Base-by-base conservation (phyloP, 2,329 filamentous ascomycete species). In the Ophiostoma sp. region DNA sequence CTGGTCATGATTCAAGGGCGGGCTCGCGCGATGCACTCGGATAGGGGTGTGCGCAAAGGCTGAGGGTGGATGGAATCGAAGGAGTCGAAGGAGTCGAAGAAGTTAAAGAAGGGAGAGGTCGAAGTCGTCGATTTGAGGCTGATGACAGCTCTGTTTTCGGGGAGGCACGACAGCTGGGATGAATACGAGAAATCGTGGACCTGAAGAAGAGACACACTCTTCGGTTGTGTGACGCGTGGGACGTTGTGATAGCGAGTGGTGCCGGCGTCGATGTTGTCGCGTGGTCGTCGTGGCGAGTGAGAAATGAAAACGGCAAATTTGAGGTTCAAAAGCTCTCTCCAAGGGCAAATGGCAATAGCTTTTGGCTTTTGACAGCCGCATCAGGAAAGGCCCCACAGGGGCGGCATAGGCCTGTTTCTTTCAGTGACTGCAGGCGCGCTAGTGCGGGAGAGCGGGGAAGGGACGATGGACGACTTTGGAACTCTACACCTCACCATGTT, bases 1-100 rank as follows among this genome's bases (percentile, higher is more conserved):
- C 42, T 73, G 72, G 7, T 74, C 75, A 76, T 76, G 73, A 61
- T 74, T 73, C 64, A 68, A n/a, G 28, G 52, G 48, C 50, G 63
- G 42, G 59, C 52, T 31, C 28, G 39, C 61, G 63, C 48, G 42
- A 70, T 52, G 39, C 36, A 33, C n/a, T 25, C 17, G 8, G 15
- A 6, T 9, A 11, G 42, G 39, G 64, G 42, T 50, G 42, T 50
- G 64, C 42, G 64, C 64, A n/a, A 42, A 19, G 61, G 61, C 61
- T 1, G 61, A 7, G 2, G 22, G 36, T 45, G 61, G 36, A 28
- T 45, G 61, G 9, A 15, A 19, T 45, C 36, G 61, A 19, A 25
- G n/a, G 2, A 45, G n/a, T n/a, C 7, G n/a, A 5, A 3, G 50
- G 9, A 15, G 11, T 45, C 36, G 61, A 19, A 25, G n/a, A 2